Percentiles rank a stretch among this genome's conserved stretches.
phyloP scores from a whole-genome alignment of 139 green algal genomes.

The Protoeuglena noctilucae region DNA sequence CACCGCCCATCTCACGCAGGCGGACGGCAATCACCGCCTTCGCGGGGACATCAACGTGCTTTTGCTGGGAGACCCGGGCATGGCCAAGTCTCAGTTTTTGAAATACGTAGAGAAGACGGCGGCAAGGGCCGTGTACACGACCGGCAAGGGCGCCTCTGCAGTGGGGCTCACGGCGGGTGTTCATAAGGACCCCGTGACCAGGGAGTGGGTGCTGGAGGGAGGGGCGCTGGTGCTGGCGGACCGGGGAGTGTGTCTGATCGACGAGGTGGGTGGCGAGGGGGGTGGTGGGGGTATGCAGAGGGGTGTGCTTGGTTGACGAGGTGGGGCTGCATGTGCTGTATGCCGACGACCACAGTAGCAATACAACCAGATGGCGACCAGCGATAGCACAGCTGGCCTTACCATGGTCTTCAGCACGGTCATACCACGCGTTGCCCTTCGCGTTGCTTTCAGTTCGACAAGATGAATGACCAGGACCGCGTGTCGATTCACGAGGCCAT shows the following conservation, averaged over 20 bases:
- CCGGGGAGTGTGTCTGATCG: constrained; percentile 93
- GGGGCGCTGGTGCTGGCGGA: constrained; percentile 95
- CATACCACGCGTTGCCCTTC: too few species aligned
- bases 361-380: too few species aligned
- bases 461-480: constrained; percentile 96
- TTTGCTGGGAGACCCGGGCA: constrained; percentile 88
- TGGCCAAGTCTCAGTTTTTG: constrained; percentile 93
- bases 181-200: constrained; percentile 79
- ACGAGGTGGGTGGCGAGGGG: too few species aligned
- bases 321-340: too few species aligned
- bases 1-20: too few species aligned
- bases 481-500: constrained; percentile 77
- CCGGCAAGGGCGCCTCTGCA: constrained; percentile 88
- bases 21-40: constrained; percentile 22
- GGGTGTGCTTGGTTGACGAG: too few species aligned
- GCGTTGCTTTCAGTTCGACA: too few species aligned
- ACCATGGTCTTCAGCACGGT: too few species aligned
- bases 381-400: too few species aligned
- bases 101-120: constrained; percentile 96
- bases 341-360: too few species aligned
- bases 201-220: constrained; percentile 96
- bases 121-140: constrained; percentile 86
- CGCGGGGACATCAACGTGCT: constrained; percentile 98
- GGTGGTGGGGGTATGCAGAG: too few species aligned
- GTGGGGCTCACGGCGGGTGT: constrained; percentile 93